Conservation (phyloP, 768 basidiomycete genomes). For the Inosperma sp. region DNA sequence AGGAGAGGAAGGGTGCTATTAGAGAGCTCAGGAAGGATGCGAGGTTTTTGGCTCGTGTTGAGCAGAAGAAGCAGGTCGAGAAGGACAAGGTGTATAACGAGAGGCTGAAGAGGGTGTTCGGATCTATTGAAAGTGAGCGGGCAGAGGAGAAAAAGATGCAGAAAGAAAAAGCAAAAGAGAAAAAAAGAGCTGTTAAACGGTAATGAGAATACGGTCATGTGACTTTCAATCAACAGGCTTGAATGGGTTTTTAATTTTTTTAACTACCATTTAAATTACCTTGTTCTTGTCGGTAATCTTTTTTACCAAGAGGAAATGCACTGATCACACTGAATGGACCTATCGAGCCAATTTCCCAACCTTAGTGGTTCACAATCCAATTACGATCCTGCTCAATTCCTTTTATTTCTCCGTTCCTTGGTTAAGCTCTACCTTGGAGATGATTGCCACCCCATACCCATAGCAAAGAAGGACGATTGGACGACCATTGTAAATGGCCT, state of each 20-base stretch:
- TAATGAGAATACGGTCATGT: no score
- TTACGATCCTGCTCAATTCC: constrained; percentile 32
- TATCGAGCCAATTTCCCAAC: constrained; percentile 28
- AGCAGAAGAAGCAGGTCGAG: constrained; percentile 77
- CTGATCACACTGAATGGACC: constrained; percentile 16
- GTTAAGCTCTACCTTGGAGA: constrained; percentile 34
- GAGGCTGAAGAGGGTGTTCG: constrained; percentile 79
- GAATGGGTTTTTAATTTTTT: no score
- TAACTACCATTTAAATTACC: no score
- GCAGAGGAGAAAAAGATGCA: constrained; percentile 94
- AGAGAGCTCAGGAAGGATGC: constrained; percentile 95
- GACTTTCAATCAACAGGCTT: no score
- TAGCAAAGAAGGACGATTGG: constrained; percentile 43
- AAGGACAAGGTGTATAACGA: constrained; percentile 80
- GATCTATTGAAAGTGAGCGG: constrained; percentile 76
- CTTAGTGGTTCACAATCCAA: constrained; percentile 30
- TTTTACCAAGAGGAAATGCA: neutral
- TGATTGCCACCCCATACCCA: constrained; percentile 27
- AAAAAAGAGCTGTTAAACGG: constrained; percentile 72
- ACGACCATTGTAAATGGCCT: constrained; percentile 46
- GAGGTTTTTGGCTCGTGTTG: constrained; percentile 84
- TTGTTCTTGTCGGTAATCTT: neutral
- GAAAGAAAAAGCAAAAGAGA: constrained; percentile 76
- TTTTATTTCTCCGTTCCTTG: constrained; percentile 40
- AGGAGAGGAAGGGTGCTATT: constrained; percentile 96